Evolutionary conservation across 805 yeast species (phyloP), one percentile per base, ranked within the genome.

Genomic region (Wickerhamiella parazyma): DNA sequence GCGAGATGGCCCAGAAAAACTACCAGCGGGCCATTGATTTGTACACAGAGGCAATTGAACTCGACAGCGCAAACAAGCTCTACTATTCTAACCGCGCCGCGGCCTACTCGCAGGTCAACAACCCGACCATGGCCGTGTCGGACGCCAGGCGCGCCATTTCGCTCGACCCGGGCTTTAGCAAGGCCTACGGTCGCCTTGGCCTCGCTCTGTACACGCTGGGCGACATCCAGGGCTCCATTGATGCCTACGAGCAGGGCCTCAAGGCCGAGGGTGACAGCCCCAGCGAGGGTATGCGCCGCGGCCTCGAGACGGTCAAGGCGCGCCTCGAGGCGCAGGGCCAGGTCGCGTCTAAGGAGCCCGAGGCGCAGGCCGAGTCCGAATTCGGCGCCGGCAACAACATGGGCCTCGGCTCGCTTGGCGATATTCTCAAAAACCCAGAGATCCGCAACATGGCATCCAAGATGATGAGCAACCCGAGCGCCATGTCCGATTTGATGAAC

Each of bases 31-130:
- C 98, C 4, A 70, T 85, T 42, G 72, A 70, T 19, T 75, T 78
- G 51, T 91, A 91, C 64, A 72, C 94, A 6, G 76, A 74, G 44
- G 97, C 97, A 9, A 74, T 91, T 52, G 74, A 64, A 19, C 63
- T 78, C 48, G 69, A 76, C 51, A 76, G 86, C 44, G 61, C 70
- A 14, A 86, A 85, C 60, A 86, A 87, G 14, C 83, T 91, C 17
- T 91, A 79, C 63, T 75, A 73, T 49, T 86, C 97, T 28, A 91
- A 91, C 66, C 77, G 98, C 58, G 97, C 98, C 11, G 98, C 98
- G 35, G 97, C 97, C 2, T 77, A 82, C 63, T 81, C 94, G 9
- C 83, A 95, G 5, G 56, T 73, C 24, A 72, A 75, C 49, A 68
- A 85, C 48, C 87, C 82, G 58, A 80, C 75, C 12, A 66, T 72